A percentile compares a stretch with the other conserved stretches of the same genome.
phyloP scores from a whole-genome alignment of 768 basidiomycete genomes.

The Ephemerocybe angulata region DNA sequence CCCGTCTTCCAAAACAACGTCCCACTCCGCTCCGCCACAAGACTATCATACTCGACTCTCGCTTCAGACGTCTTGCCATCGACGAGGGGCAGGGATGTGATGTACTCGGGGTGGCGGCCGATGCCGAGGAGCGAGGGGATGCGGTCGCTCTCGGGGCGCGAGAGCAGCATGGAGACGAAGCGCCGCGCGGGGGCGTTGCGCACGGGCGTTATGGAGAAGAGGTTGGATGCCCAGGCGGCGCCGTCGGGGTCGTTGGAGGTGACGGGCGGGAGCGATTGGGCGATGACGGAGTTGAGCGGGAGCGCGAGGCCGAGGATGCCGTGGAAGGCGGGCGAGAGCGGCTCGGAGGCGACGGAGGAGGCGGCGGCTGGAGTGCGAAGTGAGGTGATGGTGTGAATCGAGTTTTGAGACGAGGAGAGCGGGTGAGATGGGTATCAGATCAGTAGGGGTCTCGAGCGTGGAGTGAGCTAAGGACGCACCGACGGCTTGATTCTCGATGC shows the following conservation, averaged over 20 bases:
- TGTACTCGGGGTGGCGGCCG: conserved; percentile 34
- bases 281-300: conserved; percentile 68
- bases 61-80: conserved; percentile 53
- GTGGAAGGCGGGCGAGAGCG: conserved; percentile 50
- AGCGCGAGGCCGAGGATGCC: conserved; percentile 78
- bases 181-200: conserved; percentile 50
- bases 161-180: conserved; percentile 68
- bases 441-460: no score
- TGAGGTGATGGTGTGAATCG: neutral
- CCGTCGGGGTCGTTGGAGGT: conserved; percentile 56
- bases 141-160: conserved; percentile 57
- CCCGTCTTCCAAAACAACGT: conserved; percentile 60
- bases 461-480: conserved; percentile 41
- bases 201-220: conserved; percentile 63
- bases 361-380: conserved; percentile 51
- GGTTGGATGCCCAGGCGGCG: conserved; percentile 62
- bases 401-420: neutral
- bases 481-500: conserved; percentile 63
- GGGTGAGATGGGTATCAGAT: neutral
- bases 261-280: conserved; percentile 44
- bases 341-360: conserved; percentile 49
- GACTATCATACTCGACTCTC: conserved; percentile 44
- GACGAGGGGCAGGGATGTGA: conserved; percentile 34
- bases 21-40: conserved; percentile 40
- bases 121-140: conserved; percentile 47